Base-by-base conservation (phyloP, 257 asterid species). In the Vinca minor region DNA sequence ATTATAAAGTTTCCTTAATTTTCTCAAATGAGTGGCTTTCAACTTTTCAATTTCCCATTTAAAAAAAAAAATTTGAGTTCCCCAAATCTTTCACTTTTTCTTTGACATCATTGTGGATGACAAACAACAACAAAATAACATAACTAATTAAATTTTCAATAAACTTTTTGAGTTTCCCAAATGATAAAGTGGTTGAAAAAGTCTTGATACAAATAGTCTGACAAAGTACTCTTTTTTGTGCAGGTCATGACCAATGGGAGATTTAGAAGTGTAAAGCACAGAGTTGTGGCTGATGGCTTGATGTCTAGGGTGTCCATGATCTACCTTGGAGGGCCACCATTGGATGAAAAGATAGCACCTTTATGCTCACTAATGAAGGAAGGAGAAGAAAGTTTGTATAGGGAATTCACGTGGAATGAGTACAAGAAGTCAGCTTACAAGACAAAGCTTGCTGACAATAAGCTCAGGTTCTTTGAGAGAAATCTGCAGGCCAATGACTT, bases 401-500 rank as follows among this genome's bases (percentile, higher is more conserved):
- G 72, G 63, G 92, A 87, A 14, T 84, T 81, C 84, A 87, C 95
- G 36, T 87, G 95, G 95, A 42, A 47, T 31, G 87, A 87, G 50
- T 87, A 82, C 78, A 87, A 84, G 80, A 79, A 71, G 36, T 77
- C 89, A 2, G 86, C 88, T 36, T 84, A 84, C 79, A 77, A 66
- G 74, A 72, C 92, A 20, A 83, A 76, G 64, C 47, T 87, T 70
- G 85, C 86, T 4, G 95, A 81, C 31, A 63, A 84, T 58, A 77
- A 89, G 79, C 65, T 87, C 14, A 44, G 57, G 17, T 59, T 64
- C 63, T 87, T 82, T 71, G 77, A 83, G 69, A 79, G 44, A 62
- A 42, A 59, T 20, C 55, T 39, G n/a, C 64, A 59, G 34, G 34
- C 41, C 62, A 56, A 4, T 53, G 76, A 63, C 13, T 36, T 0